Conservation (phyloP, 1,139 yeast genomes). For the Lodderomyces elongisporus region DNA sequence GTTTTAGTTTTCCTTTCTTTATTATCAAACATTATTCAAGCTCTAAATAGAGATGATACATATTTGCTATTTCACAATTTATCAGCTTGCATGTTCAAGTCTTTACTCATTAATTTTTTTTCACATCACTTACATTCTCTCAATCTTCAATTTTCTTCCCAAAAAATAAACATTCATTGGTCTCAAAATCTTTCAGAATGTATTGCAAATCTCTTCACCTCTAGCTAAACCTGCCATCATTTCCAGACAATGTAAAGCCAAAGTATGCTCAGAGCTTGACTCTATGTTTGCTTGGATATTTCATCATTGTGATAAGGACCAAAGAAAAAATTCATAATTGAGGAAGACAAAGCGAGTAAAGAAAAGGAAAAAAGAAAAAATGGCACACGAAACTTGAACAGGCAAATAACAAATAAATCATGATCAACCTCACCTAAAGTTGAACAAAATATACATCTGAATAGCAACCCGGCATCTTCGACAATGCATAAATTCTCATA, state of each 20-base stretch:
- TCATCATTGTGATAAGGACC: no score
- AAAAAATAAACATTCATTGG: neutral
- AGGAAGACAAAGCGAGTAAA: no score
- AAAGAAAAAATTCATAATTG: no score
- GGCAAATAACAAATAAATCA: neutral
- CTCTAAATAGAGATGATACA: no score
- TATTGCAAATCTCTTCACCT: slow-evolving; percentile 36
- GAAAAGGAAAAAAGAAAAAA: no score
- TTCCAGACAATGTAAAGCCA: slow-evolving; percentile 45
- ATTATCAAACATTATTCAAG: no score
- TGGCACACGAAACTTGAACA: no score
- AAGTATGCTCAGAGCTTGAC: slow-evolving; percentile 78
- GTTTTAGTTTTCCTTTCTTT: neutral
- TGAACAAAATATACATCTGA: neutral
- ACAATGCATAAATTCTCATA: slow-evolving; percentile 44
- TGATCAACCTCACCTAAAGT: slow-evolving; percentile 3
- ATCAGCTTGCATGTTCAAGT: neutral
- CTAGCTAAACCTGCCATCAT: slow-evolving; percentile 39
- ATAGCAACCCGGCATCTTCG: slow-evolving; percentile 61
- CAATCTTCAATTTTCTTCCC: neutral
- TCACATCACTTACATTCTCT: neutral
- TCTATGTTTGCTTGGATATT: slow-evolving; percentile 78
- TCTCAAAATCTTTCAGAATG: slow-evolving; percentile 23
- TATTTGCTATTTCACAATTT: no score
- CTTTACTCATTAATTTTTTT: no score